Percentiles rank a stretch among this genome's conserved stretches.
phyloP scores from a whole-genome alignment of 257 asterid genomes.

The Solanum dulcamara region DNA sequence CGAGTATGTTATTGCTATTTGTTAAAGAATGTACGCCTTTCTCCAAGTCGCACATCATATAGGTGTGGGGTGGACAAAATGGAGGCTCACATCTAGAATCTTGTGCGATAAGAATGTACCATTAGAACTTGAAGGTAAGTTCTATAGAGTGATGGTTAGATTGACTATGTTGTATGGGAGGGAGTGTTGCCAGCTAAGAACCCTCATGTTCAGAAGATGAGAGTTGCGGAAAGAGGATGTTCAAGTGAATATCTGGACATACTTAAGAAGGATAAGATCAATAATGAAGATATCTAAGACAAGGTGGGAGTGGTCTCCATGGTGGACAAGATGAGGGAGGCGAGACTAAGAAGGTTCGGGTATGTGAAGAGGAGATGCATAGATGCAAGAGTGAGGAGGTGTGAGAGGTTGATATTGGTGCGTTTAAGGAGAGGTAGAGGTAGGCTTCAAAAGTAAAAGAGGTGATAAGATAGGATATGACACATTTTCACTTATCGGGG shows the following conservation, averaged over 20 bases:
- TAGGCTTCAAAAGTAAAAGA: neutral
- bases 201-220: neutral
- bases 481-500: neutral
- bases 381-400: neutral
- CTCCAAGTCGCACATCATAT: neutral
- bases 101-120: neutral
- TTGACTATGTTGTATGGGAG: neutral
- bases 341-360: neutral
- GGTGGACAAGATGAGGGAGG: neutral
- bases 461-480: neutral
- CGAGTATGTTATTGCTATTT: neutral
- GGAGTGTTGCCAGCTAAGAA: neutral
- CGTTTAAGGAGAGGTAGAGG: neutral
- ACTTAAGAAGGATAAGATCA: neutral
- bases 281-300: neutral
- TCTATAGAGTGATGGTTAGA: neutral
- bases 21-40: neutral
- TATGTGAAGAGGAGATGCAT: neutral
- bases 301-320: neutral
- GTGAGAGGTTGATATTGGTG: neutral
- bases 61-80: neutral
- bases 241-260: neutral
- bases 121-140: neutral
- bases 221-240: neutral
- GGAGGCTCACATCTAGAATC: neutral